A percentile compares a stretch with the other conserved stretches of the same genome.
Conservation (phyloP, 2,329 filamentous ascomycete species). For the Penicillium concentricum region DNA sequence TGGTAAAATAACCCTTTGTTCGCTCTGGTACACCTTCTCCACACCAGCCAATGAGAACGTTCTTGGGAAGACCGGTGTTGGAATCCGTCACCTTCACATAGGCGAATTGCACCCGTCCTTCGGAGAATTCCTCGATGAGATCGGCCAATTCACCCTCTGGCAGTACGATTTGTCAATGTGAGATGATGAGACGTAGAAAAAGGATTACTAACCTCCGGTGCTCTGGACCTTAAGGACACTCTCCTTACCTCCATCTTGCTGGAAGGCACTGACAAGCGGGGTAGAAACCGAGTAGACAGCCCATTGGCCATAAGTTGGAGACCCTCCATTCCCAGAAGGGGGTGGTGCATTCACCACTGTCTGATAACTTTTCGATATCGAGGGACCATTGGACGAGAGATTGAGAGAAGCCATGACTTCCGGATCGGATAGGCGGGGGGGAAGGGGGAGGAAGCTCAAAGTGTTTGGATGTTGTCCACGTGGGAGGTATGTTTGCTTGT, state of each 20-base stretch:
- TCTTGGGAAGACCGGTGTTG: conserved; percentile 86
- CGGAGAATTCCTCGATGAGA: conserved; percentile 92
- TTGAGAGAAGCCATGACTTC: conserved; percentile 73
- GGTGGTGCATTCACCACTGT: conserved; percentile 62
- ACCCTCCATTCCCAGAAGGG: conserved; percentile 60
- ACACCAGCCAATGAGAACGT: conserved; percentile 92
- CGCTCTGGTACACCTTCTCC: conserved; percentile 97
- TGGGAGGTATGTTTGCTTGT: conserved; percentile 1
- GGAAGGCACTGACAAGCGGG: conserved; percentile 88
- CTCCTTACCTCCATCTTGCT: conserved; percentile 80
- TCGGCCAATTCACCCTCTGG: conserved; percentile 87
- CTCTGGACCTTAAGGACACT: conserved; percentile 92
- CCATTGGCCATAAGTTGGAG: conserved; percentile 87
- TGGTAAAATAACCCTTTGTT: conserved; percentile 98
- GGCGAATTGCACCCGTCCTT: conserved; percentile 94
- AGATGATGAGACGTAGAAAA: background rate
- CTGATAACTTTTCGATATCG: conserved; percentile 74
- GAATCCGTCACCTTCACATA: conserved; percentile 96
- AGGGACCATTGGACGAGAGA: conserved; percentile 74
- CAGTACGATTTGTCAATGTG: background rate
- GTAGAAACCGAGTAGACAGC: conserved; percentile 90
- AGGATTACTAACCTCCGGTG: conserved; percentile 68
- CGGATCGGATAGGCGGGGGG: conserved; percentile 5
- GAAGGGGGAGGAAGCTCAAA: conserved; percentile 1
- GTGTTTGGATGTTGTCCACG: background rate